Evolutionary conservation across 345 rosid species (phyloP), one percentile per base, ranked within the genome.

Genomic region (Carallia brachiata): DNA sequence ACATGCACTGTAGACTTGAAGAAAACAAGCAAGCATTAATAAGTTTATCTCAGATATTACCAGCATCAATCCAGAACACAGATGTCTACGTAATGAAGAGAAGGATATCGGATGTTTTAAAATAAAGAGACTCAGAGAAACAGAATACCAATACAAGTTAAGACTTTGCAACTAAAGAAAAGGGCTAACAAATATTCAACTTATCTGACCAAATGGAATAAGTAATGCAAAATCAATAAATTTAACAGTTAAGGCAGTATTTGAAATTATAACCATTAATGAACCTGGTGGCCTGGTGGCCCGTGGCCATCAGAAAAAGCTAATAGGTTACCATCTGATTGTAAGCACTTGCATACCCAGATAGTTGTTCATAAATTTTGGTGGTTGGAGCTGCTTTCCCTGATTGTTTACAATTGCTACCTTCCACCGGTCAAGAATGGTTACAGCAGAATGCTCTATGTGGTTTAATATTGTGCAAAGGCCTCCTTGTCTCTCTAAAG

Each of bases 341-440:
- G 4, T 48, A 50, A 52, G 28, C 32, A 67, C 37, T 60, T 52
- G 34, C 48, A 50, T 75, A 90, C 97, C 97, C 79, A 90, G 73
- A 82, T 90, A 90, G 84, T 90, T 90, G 87, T 87, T 84, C 97
- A 90, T 90, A 80, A 79, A 90, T 75, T 87, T 88, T 52, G 86
- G 83, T 62, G 81, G 74, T 37, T 77, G 81, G 65, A 66, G 50
- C 75, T 83, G 71, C 86, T 92, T 80, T 79, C 84, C 69, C 54
- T 69, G 73, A 88, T 80, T 50, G 74, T 83, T 56, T 15, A 66
- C 62, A 67, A 73, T 61, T 52, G 77, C 34, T 61, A 90, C 90
- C 73, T 84, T 81, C 97, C 97, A 90, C 55, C 97, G 86, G 75
- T 90, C 97, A 75, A 90, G 78, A 88, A 90, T 88, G 19, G 97